phyloP scores from a whole-genome alignment of 441 rosid species.

The Syzygium malaccense region DNA sequence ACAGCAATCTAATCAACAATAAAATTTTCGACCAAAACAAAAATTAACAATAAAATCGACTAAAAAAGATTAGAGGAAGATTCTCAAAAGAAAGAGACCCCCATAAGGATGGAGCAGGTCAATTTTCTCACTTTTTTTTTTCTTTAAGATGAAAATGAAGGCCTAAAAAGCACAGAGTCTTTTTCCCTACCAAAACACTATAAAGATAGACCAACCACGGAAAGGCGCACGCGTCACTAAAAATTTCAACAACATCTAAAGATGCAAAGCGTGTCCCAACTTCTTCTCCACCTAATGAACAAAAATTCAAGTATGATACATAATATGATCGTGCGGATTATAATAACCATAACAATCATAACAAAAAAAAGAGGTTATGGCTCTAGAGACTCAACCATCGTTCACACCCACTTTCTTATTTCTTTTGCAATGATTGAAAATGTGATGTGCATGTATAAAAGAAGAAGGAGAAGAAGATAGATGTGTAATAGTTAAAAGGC shows the following conservation, averaged over 20 bases:
- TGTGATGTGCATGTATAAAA: neutral
- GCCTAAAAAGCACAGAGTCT: neutral
- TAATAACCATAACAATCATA: fast-evolving
- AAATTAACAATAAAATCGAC: neutral
- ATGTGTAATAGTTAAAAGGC: neutral
- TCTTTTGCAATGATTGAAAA: neutral
- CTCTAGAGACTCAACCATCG: neutral
- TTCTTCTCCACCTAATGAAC: neutral
- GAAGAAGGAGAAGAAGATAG: neutral
- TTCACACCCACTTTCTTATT: neutral
- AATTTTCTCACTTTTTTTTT: neutral
- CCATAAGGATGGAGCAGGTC: neutral
- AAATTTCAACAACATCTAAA: neutral
- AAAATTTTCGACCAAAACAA: too few species aligned
- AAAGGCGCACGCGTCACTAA: neutral
- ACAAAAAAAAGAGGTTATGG: neutral
- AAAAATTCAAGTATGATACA: neutral
- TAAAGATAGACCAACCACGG: neutral
- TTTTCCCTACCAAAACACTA: neutral
- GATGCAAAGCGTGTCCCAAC: neutral
- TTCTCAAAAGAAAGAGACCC: neutral
- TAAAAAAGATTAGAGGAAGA: neutral
- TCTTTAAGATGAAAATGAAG: neutral
- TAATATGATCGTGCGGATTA: neutral
- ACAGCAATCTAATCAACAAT: neutral